Conservation (phyloP, 176 grass and related monocot species). For the Phoenix roebelenii region DNA sequence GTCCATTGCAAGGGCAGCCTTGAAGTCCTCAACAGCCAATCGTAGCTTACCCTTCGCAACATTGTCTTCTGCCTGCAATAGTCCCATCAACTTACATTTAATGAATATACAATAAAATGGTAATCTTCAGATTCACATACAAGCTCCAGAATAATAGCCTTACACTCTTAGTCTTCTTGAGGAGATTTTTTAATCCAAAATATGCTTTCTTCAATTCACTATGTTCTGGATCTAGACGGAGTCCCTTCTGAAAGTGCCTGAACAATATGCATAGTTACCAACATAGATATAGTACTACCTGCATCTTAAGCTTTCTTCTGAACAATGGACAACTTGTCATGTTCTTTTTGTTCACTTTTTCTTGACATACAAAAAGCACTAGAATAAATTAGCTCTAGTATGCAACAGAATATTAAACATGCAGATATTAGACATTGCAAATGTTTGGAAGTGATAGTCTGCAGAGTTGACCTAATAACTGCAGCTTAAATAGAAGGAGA, state of each 20-base stretch:
- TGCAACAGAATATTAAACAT: no score
- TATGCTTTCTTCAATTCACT: constrained; percentile 92
- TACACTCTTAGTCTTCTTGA: constrained; percentile 91
- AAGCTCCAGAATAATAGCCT: constrained; percentile 18
- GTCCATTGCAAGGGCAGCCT: constrained; percentile 83
- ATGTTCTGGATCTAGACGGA: constrained; percentile 90
- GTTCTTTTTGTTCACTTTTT: no score
- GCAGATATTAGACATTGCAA: no score
- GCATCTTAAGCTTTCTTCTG: no score
- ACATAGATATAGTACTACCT: no score
- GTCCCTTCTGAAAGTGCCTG: constrained; percentile 92
- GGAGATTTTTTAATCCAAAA: constrained; percentile 91
- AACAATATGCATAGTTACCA: constrained; percentile 4
- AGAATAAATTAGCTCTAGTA: no score
- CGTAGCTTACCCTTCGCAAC: constrained; percentile 77
- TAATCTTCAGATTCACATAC: background rate
- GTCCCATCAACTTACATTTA: constrained; percentile 9
- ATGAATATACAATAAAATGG: background rate
- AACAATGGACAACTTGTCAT: no score
- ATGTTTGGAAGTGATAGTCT: no score
- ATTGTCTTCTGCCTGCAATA: constrained; percentile 83
- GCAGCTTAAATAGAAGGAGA: no score
- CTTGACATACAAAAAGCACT: no score
- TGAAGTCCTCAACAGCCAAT: constrained; percentile 78
- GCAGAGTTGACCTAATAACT: no score